Conservation (phyloP, 768 basidiomycete genomes). For the Auricularia sp. region DNA sequence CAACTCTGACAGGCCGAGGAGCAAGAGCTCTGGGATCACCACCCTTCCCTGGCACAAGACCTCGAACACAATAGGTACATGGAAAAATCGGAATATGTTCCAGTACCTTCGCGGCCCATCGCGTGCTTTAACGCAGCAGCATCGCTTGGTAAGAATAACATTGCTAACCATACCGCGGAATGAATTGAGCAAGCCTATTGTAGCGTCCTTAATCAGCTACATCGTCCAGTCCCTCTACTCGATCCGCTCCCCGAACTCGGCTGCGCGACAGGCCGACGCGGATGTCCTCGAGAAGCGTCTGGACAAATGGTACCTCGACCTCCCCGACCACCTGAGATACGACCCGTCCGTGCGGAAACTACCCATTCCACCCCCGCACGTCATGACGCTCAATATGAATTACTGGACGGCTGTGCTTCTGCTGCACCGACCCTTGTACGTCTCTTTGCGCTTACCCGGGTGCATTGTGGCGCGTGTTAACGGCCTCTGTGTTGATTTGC, state of each 20-base stretch:
- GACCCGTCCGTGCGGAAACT: constrained; percentile 39
- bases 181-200: neutral
- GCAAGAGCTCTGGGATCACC: constrained; percentile 43
- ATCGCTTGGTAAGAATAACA: constrained; percentile 40
- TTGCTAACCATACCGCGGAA: neutral
- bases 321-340: constrained; percentile 54
- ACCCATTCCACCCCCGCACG: constrained; percentile 47
- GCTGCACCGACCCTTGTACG: constrained; percentile 72
- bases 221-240: constrained; percentile 65
- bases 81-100: constrained; percentile 20
- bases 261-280: constrained; percentile 39
- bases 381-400: constrained; percentile 59
- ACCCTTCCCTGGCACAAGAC: constrained; percentile 25
- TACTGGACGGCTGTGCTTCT: constrained; percentile 70
- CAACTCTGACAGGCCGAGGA: constrained; percentile 31
- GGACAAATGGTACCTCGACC: constrained; percentile 63
- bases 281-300: constrained; percentile 52
- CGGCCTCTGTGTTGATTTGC: neutral
- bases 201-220: constrained; percentile 57
- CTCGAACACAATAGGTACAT: constrained; percentile 16
- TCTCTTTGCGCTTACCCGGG: constrained; percentile 6
- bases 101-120: constrained; percentile 40
- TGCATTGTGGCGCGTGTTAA: neutral
- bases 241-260: constrained; percentile 38
- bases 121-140: constrained; percentile 46